Evolutionary conservation across 106 monocot species (phyloP), one percentile per base, ranked within the genome.

Genomic region (Gastrodia elata): DNA sequence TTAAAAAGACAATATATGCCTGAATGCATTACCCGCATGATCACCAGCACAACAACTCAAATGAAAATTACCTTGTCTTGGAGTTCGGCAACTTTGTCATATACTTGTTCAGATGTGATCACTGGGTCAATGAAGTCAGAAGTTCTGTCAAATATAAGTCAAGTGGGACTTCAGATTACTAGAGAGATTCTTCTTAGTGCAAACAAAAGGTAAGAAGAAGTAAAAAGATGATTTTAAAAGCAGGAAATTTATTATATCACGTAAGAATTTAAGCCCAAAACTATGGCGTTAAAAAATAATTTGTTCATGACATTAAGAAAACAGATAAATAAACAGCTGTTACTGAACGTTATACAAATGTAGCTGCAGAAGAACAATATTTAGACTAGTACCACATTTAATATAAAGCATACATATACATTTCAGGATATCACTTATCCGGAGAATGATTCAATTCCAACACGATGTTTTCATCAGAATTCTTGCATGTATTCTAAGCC

Each of bases 91-190:
- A 93, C 77, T 38, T 92, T 93, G 11, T 82, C 71, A 75, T 90
- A 80, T 34, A 98, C 80, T 78, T 98, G 90, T 42, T 80, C 83
- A 6, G 97, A 93, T 68, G 88, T 88, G 75, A 98, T 88, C 20
- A 55, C 69, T 49, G 97, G 93, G 2, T 77, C 43, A 3, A 22
- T 68, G 37, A 76, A 84, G 65, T 76, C 68, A 38, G 90, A 43
- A 55, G 77, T 88, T 74, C 97, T 98, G 78, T 8, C 35, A 44
- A 73, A 56, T 39, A 24, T 69, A 6, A 69, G 15, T 13, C 25
- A 18, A 61, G 0, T 61, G 43, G 72, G 16, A 27, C 26, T 22
- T 26, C n/a, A n/a, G 26, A 64, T 4, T 52, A 16, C 30, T 64
- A 34, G n/a, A n/a, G 5, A 4, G 61, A 61, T 2, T 15, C 9